These are phyloP conservation scores for Thinopyrum elongatum DNA, from an alignment of 176 grass and related monocot species.

Conservation along the genomic window DNA sequence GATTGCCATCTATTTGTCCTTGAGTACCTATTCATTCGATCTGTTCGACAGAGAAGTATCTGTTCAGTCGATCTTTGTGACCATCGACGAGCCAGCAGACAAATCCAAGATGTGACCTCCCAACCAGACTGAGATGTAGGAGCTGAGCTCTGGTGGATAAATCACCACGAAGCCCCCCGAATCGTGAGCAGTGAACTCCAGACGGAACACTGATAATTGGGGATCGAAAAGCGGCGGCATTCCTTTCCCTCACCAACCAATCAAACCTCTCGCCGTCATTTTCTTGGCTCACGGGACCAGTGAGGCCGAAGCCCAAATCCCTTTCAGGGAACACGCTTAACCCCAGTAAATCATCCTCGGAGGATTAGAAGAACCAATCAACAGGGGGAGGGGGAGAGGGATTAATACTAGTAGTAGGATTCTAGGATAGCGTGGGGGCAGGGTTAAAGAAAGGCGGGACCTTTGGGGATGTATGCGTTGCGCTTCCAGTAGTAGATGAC, in stretches of 20 bases:
- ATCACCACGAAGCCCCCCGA: background rate
- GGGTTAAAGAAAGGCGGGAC: background rate
- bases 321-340: background rate
- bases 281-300: background rate
- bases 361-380: background rate
- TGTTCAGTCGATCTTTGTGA: background rate
- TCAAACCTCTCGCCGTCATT: background rate
- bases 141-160: no score
- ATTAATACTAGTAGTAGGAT: background rate
- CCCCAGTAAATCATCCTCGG: background rate
- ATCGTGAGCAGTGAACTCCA: background rate
- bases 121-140: background rate
- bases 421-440: background rate
- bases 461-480: slow-evolving; percentile 88
- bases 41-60: background rate
- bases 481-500: slow-evolving; percentile 97
- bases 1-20: background rate
- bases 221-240: background rate
- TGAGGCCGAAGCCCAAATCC: slow-evolving; percentile 2
- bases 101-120: background rate
- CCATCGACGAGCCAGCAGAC: background rate
- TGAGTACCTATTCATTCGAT: background rate
- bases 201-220: background rate
- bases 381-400: background rate
- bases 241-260: background rate